phyloP scores from a whole-genome alignment of 805 yeast species.

The Wickerhamiella galacta region DNA sequence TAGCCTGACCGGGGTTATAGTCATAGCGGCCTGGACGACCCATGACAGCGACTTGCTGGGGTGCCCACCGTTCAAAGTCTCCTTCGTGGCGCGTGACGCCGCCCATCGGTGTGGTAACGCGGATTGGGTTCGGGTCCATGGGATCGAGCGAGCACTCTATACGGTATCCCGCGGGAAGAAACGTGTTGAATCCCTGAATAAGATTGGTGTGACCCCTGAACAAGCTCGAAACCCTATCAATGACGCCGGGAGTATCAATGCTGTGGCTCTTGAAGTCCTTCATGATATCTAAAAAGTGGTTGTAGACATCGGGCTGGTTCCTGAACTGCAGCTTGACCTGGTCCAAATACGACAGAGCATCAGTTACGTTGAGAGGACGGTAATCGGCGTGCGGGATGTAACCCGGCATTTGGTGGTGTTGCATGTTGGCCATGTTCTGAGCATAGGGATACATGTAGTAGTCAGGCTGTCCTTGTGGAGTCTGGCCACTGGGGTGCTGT shows the following conservation, averaged over 20 bases:
- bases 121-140: constrained; percentile 76
- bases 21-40: constrained; percentile 1
- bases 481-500: neutral
- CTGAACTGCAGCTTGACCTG: constrained; percentile 88
- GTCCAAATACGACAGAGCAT: constrained; percentile 87
- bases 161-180: constrained; percentile 87
- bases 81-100: constrained; percentile 58
- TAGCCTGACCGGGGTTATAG: neutral
- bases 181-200: constrained; percentile 95
- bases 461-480: neutral
- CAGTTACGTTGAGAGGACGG: constrained; percentile 79
- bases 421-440: constrained; percentile 4
- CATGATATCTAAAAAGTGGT: constrained; percentile 93
- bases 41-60: neutral
- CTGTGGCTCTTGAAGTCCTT: constrained; percentile 94
- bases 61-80: constrained; percentile 16
- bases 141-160: constrained; percentile 86
- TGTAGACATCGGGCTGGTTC: constrained; percentile 88
- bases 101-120: constrained; percentile 92
- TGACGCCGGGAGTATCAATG: constrained; percentile 96
- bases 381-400: constrained; percentile 15
- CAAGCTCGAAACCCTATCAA: constrained; percentile 79
- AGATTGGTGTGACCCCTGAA: constrained; percentile 84
- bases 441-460: constrained; percentile 5
- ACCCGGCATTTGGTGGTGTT: constrained; percentile 14